Conservation (phyloP, 805 yeast genomes). For the Pichia pseudocactophila region DNA sequence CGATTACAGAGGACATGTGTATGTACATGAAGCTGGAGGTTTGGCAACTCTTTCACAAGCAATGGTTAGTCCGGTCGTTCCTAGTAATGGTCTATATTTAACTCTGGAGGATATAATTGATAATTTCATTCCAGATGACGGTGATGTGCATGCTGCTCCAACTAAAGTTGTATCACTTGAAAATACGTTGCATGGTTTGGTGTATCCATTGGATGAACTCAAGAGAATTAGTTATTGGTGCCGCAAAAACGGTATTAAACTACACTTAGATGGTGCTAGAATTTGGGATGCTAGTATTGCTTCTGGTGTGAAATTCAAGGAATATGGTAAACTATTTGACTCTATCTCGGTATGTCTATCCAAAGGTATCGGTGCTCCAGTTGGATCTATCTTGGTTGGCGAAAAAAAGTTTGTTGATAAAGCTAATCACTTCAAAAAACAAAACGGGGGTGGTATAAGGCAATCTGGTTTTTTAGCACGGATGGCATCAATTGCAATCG, state of each 20-base stretch:
- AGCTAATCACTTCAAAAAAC: slow-evolving; percentile 83
- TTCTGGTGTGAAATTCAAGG: slow-evolving; percentile 56
- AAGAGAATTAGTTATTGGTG: slow-evolving; percentile 64
- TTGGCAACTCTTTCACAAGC: slow-evolving; percentile 84
- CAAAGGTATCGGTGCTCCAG: slow-evolving; percentile 88
- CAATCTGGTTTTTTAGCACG: slow-evolving; percentile 76
- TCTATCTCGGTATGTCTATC: slow-evolving; percentile 86
- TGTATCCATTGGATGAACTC: slow-evolving; percentile 75
- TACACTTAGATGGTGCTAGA: slow-evolving; percentile 95
- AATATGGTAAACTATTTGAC: slow-evolving; percentile 73
- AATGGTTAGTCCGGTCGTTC: slow-evolving; percentile 77
- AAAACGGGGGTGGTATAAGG: slow-evolving; percentile 88
- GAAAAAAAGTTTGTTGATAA: slow-evolving; percentile 45
- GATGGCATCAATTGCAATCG: slow-evolving; percentile 75
- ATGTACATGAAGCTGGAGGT: slow-evolving; percentile 83
- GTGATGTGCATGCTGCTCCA: slow-evolving; percentile 83
- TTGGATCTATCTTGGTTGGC: slow-evolving; percentile 84
- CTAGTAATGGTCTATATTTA: slow-evolving; percentile 65
- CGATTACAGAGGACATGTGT: slow-evolving; percentile 81
- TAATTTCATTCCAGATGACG: slow-evolving; percentile 59
- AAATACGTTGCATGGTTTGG: slow-evolving; percentile 78
- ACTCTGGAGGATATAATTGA: slow-evolving; percentile 71
- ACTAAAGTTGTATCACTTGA: slow-evolving; percentile 79
- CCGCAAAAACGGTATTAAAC: slow-evolving; percentile 41
- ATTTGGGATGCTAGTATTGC: slow-evolving; percentile 83